Evolutionary conservation across 164 flowering plant species (phyloP), one percentile per base, ranked within the genome.

Genomic region (Vitis cinerea): DNA sequence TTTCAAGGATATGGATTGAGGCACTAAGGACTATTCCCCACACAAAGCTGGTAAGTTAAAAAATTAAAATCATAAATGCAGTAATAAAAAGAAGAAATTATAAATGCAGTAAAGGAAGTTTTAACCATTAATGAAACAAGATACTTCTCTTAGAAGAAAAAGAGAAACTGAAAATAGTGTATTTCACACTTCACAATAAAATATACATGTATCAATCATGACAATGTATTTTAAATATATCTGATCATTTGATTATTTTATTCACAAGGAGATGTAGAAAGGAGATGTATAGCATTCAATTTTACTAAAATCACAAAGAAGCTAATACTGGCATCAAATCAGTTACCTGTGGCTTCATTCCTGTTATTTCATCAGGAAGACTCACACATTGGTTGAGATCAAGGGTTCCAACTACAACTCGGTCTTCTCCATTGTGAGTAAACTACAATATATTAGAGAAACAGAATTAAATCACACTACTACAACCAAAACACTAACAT

Each of bases 281-380:
- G 8, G 10, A 59, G 31, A 59, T 37, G 44, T 37, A 3, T 37
- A 37, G 44, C 44, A 37, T 37, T 3, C 44, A 37, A 37, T 37
- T 37, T 37, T 37, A 60, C 55, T 4, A 8, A 44, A 59, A 19
- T 12, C 8, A 62, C 49, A 2, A 53, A 16, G 6, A 68, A 47
- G 64, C 14, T 19, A 8, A 12, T 14, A 52, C 44, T 37, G 44
- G 44, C 44, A 60, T 10, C 6, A 9, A 13, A 67, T 15, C 30
- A 62, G 61, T 10, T 86, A 90, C 97, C 97, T 88, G 77, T 16
- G 99, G 99, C 74, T 77, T 89, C 83, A 59, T 81, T 74, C 99
- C 99, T 11, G 82, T 74, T 57, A 94, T 89, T 79, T 94, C 97
- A 81, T 94, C 91, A 10, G 97, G 97, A 77, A 94, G 95, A 58